Base-by-base conservation (phyloP, 2,329 filamentous ascomycete species). In the Emmonsiellopsis sp. region DNA sequence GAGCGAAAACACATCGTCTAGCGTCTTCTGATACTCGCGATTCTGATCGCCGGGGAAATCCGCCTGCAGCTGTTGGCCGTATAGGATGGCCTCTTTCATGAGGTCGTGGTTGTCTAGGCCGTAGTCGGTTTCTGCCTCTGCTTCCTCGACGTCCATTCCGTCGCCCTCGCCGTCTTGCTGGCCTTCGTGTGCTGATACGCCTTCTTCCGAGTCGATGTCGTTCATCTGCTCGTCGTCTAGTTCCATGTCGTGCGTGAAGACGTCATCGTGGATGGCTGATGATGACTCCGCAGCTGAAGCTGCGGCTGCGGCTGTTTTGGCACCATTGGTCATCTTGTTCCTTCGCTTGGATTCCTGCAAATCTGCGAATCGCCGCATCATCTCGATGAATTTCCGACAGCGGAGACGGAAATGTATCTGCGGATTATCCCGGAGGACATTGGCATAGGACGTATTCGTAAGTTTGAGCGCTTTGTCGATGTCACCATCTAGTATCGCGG, bases 321-420 rank as follows among this genome's bases (percentile, higher is more conserved):
- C 21, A 27, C 21, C 21, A 27, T 27, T 27, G 21, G 21, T 5
- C 21, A 27, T 33, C 21, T 45, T 43, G 43, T 33, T 73, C 69
- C 6, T 77, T 78, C 14, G 86, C 69, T 60, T 91, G 5, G 21
- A 27, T 27, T 27, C 21, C 21, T 27, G 21, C 5, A 27, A 27
- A 27, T 27, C 86, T 2, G 85, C 83, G 37, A 84, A 84, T 54
- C 79, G 81, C 42, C 87, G 81, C 62, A 95, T 89, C 85, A 98
- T 92, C 69, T 98, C 93, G 56, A 97, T 85, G 67, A 97, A 96
- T 66, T 93, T 94, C 56, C 90, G 84, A 65, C 91, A 96, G 60
- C 86, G 83, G 48, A 98, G 75, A 54, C 85, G 86, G 71, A 98
- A 97, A 65, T 91, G 84, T 13, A 96, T 89, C 52, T 89, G 83